Evolutionary conservation across 2,329 filamentous ascomycete species (phyloP), one percentile per base, ranked within the genome.

Genomic region (Colletotrichum orbiculare): DNA sequence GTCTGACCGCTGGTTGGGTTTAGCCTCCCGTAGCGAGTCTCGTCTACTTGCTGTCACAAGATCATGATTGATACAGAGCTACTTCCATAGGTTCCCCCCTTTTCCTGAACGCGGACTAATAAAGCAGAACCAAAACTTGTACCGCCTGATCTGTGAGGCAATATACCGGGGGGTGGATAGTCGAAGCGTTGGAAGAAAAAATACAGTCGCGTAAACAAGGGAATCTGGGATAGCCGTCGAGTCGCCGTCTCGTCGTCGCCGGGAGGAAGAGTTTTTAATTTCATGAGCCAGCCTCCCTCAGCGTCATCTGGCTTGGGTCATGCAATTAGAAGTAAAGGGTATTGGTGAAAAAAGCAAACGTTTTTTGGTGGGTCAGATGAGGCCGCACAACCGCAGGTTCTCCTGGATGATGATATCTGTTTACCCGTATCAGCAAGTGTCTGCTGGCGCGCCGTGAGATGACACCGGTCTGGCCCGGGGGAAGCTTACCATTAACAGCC

Each of bases 331-430:
- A 75, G 73, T 75, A 71, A 77, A 77, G 78, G 78, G 78, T 80
- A 80, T 80, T 80, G 78, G 70, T 76, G 72, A 73, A 73, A 76
- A 56, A 71, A 73, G 74, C 69, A 74, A 73, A 75, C 71, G 69
- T 56, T 62, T 62, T 53, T 54, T 58, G 67, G 50, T 72, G 73
- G 25, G 76, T 90, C 91, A 97, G 87, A 98, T 97, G 79, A 98
- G 85, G 87, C 95, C 95, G 81, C 94, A 97, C 79, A 97, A 87
- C 79, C 96, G 91, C 70, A 99, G 89, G 83, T 99, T 99, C 83
- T 98, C 96, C 85, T 99, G 96, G 79, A 99, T 99, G 83, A 99
- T 99, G 79, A 99, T 99, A 83, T 99, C 96, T 97, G 71, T 2
- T 54, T 33, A 2, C 8, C 25, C 5, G 25, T 11, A 55, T 67